Conservation (phyloP, 192 early-diverging fungal genomes). For the Mortierella claussenii region DNA sequence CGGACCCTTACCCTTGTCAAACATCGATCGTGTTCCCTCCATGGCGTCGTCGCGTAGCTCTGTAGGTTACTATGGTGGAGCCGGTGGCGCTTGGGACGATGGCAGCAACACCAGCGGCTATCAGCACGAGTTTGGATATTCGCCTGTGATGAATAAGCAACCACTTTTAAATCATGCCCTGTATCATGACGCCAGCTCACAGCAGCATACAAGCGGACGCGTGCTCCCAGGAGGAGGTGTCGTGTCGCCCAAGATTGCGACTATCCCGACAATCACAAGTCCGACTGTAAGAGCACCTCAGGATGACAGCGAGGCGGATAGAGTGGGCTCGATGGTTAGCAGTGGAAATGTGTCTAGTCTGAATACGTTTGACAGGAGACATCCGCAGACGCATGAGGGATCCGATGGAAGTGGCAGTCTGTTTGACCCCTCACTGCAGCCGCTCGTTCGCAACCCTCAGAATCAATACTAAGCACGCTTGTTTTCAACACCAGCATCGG, state of each 20-base stretch:
- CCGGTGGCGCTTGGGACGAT: not conserved
- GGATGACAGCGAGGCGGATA: slow-evolving; percentile 14
- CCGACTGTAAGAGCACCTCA: slow-evolving; percentile 24
- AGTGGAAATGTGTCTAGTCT: slow-evolving; percentile 27
- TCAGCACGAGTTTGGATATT: slow-evolving; percentile 22
- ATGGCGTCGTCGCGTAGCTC: not conserved
- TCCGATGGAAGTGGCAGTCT: slow-evolving; percentile 4
- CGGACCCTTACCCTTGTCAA: not conserved
- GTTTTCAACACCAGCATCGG: too few species aligned
- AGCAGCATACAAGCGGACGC: not conserved
- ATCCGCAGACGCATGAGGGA: slow-evolving; percentile 22
- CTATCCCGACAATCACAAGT: not conserved
- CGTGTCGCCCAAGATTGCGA: slow-evolving; percentile 15
- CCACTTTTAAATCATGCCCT: slow-evolving; percentile 3
- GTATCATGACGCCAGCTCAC: slow-evolving; percentile 1
- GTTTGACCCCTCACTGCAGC: slow-evolving; percentile 3
- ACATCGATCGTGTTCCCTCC: not conserved
- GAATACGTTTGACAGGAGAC: slow-evolving; percentile 39
- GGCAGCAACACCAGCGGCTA: not conserved
- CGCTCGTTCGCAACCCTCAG: slow-evolving; percentile 11
- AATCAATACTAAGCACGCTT: not conserved
- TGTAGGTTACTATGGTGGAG: slow-evolving; percentile 1
- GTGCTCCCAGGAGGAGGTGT: not conserved
- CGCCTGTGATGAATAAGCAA: slow-evolving; percentile 20
- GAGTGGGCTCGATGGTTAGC: not conserved